Evolutionary conservation across 1,139 yeast genomes (phyloP).

Genomic region (Saccharomyces hybrid): DNA sequence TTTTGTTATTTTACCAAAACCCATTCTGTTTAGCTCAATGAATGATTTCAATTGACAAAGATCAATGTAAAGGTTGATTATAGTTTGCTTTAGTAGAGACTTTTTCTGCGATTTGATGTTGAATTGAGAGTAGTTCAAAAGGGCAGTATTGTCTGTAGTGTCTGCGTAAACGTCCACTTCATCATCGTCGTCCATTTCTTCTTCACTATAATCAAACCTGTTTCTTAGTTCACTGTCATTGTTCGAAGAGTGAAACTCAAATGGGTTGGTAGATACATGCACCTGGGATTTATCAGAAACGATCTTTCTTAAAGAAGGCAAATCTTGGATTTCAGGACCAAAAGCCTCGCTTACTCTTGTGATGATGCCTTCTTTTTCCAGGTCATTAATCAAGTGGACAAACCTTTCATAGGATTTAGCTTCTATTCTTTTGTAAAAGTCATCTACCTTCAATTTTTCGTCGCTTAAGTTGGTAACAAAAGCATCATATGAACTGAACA

Average conservation of each 20-base stretch:
- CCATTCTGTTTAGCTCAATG: constrained; percentile 59
- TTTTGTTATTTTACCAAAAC: constrained; percentile 60
- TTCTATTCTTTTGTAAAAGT: constrained; percentile 50
- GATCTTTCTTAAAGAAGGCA: background rate
- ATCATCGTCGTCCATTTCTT: constrained; percentile 25
- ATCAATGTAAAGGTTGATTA: constrained; percentile 51
- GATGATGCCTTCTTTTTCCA: constrained; percentile 26
- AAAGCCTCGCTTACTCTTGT: background rate
- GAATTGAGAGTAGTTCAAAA: constrained; percentile 33
- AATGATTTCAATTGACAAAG: constrained; percentile 58
- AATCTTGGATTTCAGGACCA: background rate
- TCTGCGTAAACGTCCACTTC: constrained; percentile 31
- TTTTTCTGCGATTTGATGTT: constrained; percentile 36
- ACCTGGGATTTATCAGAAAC: background rate
- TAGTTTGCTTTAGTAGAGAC: constrained; percentile 48
- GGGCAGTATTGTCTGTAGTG: constrained; percentile 33
- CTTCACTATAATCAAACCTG: constrained; percentile 25
- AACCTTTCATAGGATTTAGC: constrained; percentile 40
- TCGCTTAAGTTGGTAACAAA: constrained; percentile 49
- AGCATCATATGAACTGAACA: constrained; percentile 31
- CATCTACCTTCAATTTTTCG: constrained; percentile 54
- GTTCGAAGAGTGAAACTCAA: background rate
- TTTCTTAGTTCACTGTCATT: background rate
- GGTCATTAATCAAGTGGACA: constrained; percentile 45
- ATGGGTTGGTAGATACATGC: background rate